Conservation (phyloP, 768 basidiomycete genomes). For the Cystobasidium onofrii region DNA sequence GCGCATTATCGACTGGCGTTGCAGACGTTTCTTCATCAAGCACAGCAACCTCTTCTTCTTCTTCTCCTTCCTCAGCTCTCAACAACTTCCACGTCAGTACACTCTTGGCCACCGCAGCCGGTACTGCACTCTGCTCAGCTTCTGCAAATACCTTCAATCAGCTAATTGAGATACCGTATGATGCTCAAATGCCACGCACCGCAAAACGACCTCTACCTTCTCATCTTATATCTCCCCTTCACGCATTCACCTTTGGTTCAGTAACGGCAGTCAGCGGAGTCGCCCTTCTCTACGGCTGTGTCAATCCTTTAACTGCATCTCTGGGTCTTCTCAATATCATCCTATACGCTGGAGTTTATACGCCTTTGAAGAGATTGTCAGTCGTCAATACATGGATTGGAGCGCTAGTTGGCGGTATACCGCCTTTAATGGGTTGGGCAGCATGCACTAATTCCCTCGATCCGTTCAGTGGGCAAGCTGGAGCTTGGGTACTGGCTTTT, state of each 20-base stretch:
- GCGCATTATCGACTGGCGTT: constrained; percentile 3
- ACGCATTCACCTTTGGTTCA: constrained; percentile 70
- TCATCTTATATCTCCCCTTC: constrained; percentile 70
- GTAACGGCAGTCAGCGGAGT: constrained; percentile 72
- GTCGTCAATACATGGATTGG: constrained; percentile 90
- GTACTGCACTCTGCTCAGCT: constrained; percentile 81
- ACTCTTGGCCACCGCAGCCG: constrained; percentile 74
- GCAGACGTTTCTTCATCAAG: not conserved
- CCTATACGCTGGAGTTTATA: constrained; percentile 86
- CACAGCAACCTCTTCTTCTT: not conserved
- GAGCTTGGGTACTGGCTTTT: constrained; percentile 66
- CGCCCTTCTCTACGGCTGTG: constrained; percentile 66
- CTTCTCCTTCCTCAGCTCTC: constrained; percentile 1
- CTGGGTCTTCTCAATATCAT: constrained; percentile 76
- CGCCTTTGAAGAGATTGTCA: constrained; percentile 76
- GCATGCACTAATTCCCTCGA: constrained; percentile 82
- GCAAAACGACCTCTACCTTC: constrained; percentile 77
- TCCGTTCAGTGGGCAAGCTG: constrained; percentile 54
- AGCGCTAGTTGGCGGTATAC: constrained; percentile 79
- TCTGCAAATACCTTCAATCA: constrained; percentile 94
- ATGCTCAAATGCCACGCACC: constrained; percentile 92
- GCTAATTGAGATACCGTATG: constrained; percentile 85
- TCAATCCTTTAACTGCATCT: constrained; percentile 74
- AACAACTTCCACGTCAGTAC: constrained; percentile 54
- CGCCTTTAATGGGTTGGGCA: constrained; percentile 97